Percentiles rank a stretch among this genome's conserved stretches.
These are phyloP conservation scores for Xenosphaeropsis pyriputrescens DNA, from an alignment of 2,329 filamentous ascomycete species.

Conservation along the genomic window DNA sequence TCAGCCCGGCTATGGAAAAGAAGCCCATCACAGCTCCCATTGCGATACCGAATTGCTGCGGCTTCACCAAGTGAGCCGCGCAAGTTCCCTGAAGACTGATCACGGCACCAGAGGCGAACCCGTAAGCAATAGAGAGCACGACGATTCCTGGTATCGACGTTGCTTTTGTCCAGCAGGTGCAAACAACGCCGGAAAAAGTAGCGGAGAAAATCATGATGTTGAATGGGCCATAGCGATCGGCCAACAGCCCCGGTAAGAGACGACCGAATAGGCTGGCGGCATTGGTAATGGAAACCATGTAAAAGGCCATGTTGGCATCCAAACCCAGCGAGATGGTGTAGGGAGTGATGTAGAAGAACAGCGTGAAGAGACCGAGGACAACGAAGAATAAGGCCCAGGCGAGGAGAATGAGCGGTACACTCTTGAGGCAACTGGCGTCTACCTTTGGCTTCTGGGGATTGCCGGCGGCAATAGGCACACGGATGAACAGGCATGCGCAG, in stretches of 20 bases:
- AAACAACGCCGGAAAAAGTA: conserved; percentile 2
- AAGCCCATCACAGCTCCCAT: conserved; percentile 5
- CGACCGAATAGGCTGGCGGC: conserved; percentile 33
- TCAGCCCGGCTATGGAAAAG: conserved; percentile 3
- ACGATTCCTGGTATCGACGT: conserved; percentile 45
- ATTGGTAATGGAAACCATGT: conserved; percentile 36
- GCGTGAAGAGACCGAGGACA: conserved; percentile 33
- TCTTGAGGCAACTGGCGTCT: conserved; percentile 3
- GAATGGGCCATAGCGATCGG: conserved; percentile 33
- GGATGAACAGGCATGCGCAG: too few species aligned
- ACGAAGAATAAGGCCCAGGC: conserved; percentile 23
- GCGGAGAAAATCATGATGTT: conserved; percentile 23
- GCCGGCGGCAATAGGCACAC: too few species aligned
- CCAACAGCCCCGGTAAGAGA: conserved; percentile 32
- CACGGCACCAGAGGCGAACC: conserved; percentile 52
- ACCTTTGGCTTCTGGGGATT: too few species aligned
- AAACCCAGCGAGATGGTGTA: conserved; percentile 28
- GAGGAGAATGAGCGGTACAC: conserved; percentile 18
- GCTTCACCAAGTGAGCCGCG: conserved; percentile 2
- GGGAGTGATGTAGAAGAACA: conserved; percentile 27
- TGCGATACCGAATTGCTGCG: conserved; percentile 1
- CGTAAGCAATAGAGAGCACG: conserved; percentile 61
- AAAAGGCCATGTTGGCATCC: conserved; percentile 26
- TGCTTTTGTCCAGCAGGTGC: conserved; percentile 26
- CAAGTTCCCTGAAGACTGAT: conserved; percentile 1